A percentile compares a stretch with the other conserved stretches of the same genome.
phyloP scores from a whole-genome alignment of 2,329 filamentous ascomycete species.

The Knufia petricola region DNA sequence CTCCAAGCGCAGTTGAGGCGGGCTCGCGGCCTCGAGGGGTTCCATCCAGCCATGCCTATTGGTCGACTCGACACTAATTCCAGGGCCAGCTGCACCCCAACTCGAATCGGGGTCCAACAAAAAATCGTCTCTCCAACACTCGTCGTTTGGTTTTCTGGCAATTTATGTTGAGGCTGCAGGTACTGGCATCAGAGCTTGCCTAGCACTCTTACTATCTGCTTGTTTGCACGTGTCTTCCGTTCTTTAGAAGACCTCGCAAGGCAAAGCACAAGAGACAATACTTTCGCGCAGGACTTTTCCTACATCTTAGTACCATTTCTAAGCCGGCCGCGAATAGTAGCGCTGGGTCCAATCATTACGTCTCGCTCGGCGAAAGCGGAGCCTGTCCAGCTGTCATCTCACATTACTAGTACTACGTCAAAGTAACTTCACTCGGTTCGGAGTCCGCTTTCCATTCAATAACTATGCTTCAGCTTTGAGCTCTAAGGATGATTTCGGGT shows the following conservation, averaged over 20 bases:
- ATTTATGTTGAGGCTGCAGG: constrained; percentile 5
- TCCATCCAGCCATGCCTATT: neutral
- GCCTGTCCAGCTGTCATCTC: constrained; percentile 9
- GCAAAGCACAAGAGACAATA: too few relatives aligned
- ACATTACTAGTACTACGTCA: too few relatives aligned
- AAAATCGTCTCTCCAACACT: constrained; percentile 3
- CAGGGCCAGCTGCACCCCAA: constrained; percentile 10
- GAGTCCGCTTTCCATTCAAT: constrained; percentile 15
- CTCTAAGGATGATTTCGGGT: too few relatives aligned
- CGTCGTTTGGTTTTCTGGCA: neutral
- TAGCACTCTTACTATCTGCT: neutral
- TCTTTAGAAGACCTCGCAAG: too few relatives aligned
- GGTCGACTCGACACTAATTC: neutral
- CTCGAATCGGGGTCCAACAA: neutral
- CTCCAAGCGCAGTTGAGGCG: constrained; percentile 7
- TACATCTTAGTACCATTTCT: neutral
- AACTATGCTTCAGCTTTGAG: too few relatives aligned
- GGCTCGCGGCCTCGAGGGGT: neutral
- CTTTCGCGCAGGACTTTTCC: too few relatives aligned
- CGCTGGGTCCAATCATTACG: constrained; percentile 4
- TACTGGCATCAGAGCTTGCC: neutral
- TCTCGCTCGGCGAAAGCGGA: constrained; percentile 12
- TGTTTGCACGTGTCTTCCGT: neutral
- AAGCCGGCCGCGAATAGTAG: constrained; percentile 10
- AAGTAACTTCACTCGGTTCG: constrained; percentile 14